Base-by-base conservation (phyloP, 495 filamentous ascomycete genomes). In the Cairneyella variabilis region DNA sequence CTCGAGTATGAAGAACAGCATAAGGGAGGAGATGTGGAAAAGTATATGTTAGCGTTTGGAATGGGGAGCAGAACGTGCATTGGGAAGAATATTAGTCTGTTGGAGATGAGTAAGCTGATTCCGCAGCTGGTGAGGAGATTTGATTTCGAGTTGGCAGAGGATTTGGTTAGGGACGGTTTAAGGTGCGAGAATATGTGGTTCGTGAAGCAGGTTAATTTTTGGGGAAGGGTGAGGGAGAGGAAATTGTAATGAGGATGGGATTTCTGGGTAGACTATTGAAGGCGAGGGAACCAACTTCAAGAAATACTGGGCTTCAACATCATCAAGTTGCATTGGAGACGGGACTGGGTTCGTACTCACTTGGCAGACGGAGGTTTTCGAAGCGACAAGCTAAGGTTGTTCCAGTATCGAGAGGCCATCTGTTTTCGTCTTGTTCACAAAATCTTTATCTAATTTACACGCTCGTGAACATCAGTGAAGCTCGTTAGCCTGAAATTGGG, bases 71-170 rank as follows among this genome's bases (percentile, higher is more conserved):
- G 85, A 18, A 76, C 76, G n/a, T 88, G 85, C 62, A 79, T 89
- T 62, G 84, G 83, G 16, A 78, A 77, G 51, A 83, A 86, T 59
- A 77, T 88, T 28, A 74, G 73, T 30, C 65, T 80, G 63, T 59
- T 86, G 54, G 83, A 87, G 66, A 78, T 86, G 39, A 79, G 76
- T 54, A 88, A 88, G 65, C 54, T 86, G n/a, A 72, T 88, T 20
- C 82, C 83, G 22, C 76, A 75, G 25, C 65, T 86, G 39, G 68
- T 86, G 39, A 70, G 74, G 18, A 64, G 71, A 12, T 86, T 83
- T 64, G 75, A 83, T 32, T 60, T 67, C 32, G 49, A 37, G 42
- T 38, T 63, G n/a, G 52, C 49, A 43, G 60, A 57, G 17, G 38
- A 36, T n/a, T 11, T 62, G 48, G 25, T 38, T 21, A 36, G 25